These are phyloP conservation scores for Scopulariopsis brevicaulis DNA, from an alignment of 2,329 filamentous ascomycete species.

Conservation along the genomic window DNA sequence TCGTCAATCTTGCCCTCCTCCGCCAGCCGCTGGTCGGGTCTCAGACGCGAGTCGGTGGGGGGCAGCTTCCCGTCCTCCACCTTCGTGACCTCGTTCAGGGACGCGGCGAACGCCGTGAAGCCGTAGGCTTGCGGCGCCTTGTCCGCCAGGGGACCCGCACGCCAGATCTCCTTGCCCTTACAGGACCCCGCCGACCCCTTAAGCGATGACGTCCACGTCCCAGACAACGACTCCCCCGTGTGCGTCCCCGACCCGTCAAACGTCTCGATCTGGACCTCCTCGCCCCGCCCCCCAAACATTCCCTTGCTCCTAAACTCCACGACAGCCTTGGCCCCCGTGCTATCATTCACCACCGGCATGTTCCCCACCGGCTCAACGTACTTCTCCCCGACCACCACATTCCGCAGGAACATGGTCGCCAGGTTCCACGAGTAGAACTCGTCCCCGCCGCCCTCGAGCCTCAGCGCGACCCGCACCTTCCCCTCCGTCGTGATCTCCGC, in stretches of 20 bases:
- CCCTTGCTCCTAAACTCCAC: constrained; percentile 89
- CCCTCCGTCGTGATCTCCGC: constrained; percentile 92
- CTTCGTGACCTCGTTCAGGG: constrained; percentile 76
- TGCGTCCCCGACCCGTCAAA: constrained; percentile 55
- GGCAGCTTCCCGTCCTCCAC: constrained; percentile 68
- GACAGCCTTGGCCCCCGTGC: constrained; percentile 69
- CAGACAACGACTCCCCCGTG: constrained; percentile 56
- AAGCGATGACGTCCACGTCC: constrained; percentile 76
- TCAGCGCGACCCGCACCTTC: constrained; percentile 65
- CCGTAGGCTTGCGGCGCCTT: constrained; percentile 76
- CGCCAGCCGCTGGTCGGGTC: constrained; percentile 78
- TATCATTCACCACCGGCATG: constrained; percentile 79
- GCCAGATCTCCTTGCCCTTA: constrained; percentile 61
- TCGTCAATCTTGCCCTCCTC: constrained; percentile 74
- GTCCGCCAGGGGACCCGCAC: constrained; percentile 63
- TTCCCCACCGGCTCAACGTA: constrained; percentile 91
- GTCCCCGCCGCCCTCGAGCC: constrained; percentile 50
- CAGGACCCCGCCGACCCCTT: constrained; percentile 53
- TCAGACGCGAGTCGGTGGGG: constrained; percentile 69
- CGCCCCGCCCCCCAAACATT: constrained; percentile 91
- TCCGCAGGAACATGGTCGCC: constrained; percentile 83
- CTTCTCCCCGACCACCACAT: constrained; percentile 96
- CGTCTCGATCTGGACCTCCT: constrained; percentile 73
- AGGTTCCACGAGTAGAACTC: constrained; percentile 84
- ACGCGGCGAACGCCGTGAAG: constrained; percentile 74